Base-by-base conservation (phyloP, 2,329 filamentous ascomycete species). In the Ilyonectria mors-panacis region DNA sequence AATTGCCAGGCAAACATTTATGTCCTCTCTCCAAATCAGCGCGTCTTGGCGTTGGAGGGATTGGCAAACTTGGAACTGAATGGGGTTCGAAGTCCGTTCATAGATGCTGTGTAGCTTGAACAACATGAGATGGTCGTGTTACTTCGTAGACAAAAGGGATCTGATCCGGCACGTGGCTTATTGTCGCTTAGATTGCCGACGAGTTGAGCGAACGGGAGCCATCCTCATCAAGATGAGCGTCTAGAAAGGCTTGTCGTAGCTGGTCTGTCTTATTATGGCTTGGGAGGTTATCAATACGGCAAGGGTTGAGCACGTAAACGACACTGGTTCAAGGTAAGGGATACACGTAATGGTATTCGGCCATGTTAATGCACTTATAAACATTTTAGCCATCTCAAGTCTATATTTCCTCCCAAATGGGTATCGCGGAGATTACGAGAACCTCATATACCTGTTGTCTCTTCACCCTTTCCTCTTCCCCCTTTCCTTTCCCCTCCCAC, bases 21-120 rank as follows among this genome's bases (percentile, higher is more conserved):
- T 4, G 17, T 26, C 48, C 15, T 12, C 28, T 51, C 4, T 30
- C 48, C 3, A 30, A 51, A 12, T 15, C 17, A 30, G 17, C 4
- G 6, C 30, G 28, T 4, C 50, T 53, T 12, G 50, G 30, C 3
- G 2, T 17, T 15, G 30, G 50, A 33, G 28, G 6, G 6, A 10
- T 35, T 35, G 30, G 30, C 28, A 53, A 19, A 8, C 50, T 13
- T 21, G 28, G 13, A 15, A 10, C 19, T 33, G 28, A 53, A 53
- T 53, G 21, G 10, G 50, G 50, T n/a, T 53, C 30, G 50, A 53
- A 53, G 50, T 35, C 50, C 50, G 50, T n/a, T 53, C 39, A 30
- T n/a, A 35, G 28, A 35, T 21, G 50, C n/a, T 13, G 28, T 53
- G 50, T 19, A 4, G 28, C 50, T 53, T 30, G 50, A 53, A 12